These are phyloP conservation scores for Gastrolobium bilobum DNA, from an alignment of 306 rosid genomes.

Conservation along the genomic window DNA sequence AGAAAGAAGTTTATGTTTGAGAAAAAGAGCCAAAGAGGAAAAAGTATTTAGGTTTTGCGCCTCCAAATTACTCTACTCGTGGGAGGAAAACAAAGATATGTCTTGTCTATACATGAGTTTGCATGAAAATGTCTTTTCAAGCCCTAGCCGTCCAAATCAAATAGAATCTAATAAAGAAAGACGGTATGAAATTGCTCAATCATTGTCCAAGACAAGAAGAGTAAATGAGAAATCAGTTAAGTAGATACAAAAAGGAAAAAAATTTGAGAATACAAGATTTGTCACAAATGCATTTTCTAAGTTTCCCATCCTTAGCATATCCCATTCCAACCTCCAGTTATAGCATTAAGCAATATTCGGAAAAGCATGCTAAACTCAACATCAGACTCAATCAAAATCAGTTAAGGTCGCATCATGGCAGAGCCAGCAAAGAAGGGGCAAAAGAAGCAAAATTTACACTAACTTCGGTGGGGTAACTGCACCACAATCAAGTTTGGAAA, in stretches of 20 bases:
- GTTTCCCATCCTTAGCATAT: not conserved
- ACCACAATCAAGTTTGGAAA: too few relatives aligned
- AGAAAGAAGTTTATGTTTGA: not conserved
- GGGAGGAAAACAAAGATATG: not conserved
- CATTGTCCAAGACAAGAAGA: not conserved
- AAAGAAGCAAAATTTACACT: too few relatives aligned
- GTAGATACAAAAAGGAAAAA: not conserved
- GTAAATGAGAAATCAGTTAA: not conserved
- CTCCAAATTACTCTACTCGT: not conserved
- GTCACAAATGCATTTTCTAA: not conserved
- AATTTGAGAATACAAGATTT: not conserved
- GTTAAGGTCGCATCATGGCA: too few relatives aligned
- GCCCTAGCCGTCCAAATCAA: not conserved
- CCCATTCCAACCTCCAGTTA: not conserved
- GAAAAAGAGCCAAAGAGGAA: not conserved
- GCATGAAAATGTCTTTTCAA: constrained; percentile 1
- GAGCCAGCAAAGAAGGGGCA: too few relatives aligned
- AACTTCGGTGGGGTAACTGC: too few relatives aligned
- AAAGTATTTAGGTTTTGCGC: not conserved
- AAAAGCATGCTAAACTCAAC: not conserved
- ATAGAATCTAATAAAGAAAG: not conserved
- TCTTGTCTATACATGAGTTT: not conserved
- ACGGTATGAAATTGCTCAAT: not conserved
- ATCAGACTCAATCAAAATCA: too few relatives aligned
- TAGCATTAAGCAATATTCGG: not conserved